Percentiles rank a stretch among this genome's conserved stretches.
Evolutionary conservation across 306 rosid species (phyloP).

Genomic region (Fragaria ananassa): DNA sequence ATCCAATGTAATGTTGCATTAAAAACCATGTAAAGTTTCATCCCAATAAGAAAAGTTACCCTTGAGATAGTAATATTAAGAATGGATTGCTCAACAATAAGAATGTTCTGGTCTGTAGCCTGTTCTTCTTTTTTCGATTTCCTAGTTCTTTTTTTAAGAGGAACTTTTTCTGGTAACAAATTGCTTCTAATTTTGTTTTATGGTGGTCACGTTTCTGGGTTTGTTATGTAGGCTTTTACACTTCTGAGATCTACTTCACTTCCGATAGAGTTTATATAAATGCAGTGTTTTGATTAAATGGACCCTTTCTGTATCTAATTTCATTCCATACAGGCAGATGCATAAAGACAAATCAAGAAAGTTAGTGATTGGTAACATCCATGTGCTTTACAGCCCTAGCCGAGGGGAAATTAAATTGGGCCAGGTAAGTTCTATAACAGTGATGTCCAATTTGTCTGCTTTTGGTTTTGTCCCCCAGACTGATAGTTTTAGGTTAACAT

Average conservation of each 20-base stretch:
- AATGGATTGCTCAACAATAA: neutral
- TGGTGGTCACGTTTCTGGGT: neutral
- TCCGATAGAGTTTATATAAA: neutral
- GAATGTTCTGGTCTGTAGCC: neutral
- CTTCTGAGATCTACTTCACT: neutral
- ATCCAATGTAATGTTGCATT: neutral
- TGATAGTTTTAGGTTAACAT: neutral
- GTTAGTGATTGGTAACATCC: constrained; percentile 74
- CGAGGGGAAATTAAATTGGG: constrained; percentile 84
- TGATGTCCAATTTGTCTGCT: neutral
- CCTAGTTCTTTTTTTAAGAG: neutral
- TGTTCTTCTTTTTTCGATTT: neutral
- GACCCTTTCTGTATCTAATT: constrained; percentile 48
- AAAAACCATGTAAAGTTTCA: neutral
- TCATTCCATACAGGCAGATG: constrained; percentile 71
- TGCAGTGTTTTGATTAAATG: neutral
- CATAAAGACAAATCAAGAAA: constrained; percentile 61
- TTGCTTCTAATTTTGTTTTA: neutral
- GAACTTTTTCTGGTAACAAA: neutral
- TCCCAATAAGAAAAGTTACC: neutral
- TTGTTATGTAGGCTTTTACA: neutral
- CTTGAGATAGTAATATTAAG: neutral
- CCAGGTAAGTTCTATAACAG: constrained; percentile 54
- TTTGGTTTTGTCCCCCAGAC: neutral
- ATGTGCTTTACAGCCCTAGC: constrained; percentile 80